Conservation (phyloP, 768 basidiomycete species). For the Podaxis sp. region DNA sequence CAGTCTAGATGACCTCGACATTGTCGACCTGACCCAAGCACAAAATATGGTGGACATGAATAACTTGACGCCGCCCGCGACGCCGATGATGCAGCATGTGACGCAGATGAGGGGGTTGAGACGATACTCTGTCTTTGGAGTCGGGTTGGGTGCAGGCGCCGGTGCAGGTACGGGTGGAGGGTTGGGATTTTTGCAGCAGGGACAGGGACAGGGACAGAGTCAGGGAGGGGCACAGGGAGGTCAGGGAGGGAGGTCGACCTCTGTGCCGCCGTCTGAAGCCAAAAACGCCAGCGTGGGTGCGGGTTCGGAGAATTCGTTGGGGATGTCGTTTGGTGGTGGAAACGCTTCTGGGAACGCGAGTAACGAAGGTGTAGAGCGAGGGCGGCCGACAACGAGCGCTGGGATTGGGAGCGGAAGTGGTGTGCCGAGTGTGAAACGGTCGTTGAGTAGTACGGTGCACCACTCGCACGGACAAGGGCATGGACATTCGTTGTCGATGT, state of each 20-base stretch:
- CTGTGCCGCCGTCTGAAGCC: slow-evolving; percentile 46
- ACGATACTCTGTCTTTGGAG: slow-evolving; percentile 4
- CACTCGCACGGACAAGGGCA: slow-evolving; percentile 13
- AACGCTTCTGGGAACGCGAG: not conserved
- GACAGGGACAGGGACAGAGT: not conserved
- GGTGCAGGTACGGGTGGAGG: not conserved
- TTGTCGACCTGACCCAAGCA: slow-evolving; percentile 5
- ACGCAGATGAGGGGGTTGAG: slow-evolving; percentile 3
- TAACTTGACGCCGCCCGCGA: slow-evolving; percentile 12
- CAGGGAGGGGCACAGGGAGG: not conserved
- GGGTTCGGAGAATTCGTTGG: slow-evolving; percentile 14
- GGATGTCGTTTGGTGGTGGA: slow-evolving; percentile 4
- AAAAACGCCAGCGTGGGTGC: slow-evolving; percentile 40
- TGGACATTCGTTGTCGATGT: slow-evolving; percentile 13
- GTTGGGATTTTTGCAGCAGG: slow-evolving; percentile 4
- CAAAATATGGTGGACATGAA: slow-evolving; percentile 11
- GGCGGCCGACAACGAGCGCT: not conserved
- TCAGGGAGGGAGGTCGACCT: slow-evolving; percentile 6
- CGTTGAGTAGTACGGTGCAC: slow-evolving; percentile 14
- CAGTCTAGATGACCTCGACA: slow-evolving; percentile 10
- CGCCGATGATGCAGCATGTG: slow-evolving; percentile 13
- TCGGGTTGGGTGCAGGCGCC: not conserved
- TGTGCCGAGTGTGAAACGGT: slow-evolving; percentile 6
- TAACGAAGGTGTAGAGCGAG: not conserved
- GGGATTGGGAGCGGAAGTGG: not conserved